Evolutionary conservation across 257 asterid species (phyloP).

Genomic region (Solanum chmielewskii): DNA sequence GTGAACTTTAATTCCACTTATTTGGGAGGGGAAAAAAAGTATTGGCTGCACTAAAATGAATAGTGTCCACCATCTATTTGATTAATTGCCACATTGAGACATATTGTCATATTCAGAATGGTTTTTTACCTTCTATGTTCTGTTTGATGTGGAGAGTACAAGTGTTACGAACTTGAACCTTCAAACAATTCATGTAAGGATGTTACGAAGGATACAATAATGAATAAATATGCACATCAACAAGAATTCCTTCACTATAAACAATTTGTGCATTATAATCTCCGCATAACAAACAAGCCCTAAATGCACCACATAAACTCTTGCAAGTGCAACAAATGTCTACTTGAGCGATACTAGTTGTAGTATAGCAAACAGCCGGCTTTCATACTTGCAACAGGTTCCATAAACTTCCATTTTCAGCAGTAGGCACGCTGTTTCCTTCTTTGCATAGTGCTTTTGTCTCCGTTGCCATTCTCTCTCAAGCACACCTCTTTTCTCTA

Average conservation of each 20-base stretch:
- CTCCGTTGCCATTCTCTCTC: background rate
- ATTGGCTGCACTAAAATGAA: background rate
- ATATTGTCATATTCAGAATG: background rate
- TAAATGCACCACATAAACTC: background rate
- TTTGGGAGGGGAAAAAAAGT: background rate
- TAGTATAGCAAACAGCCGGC: background rate
- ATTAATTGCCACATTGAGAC: background rate
- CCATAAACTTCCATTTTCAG: background rate
- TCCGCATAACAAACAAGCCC: background rate
- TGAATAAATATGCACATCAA: background rate
- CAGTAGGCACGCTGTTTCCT: background rate
- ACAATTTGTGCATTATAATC: background rate
- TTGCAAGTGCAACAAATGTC: background rate
- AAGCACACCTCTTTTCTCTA: background rate
- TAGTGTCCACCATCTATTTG: background rate
- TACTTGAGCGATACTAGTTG: background rate
- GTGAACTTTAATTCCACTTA: background rate
- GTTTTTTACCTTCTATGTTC: too few species aligned
- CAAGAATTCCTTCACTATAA: background rate
- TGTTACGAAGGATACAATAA: background rate
- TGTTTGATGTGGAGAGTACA: too few species aligned
- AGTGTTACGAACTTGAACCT: too few species aligned
- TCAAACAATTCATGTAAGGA: too few species aligned
- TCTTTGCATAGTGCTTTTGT: background rate
- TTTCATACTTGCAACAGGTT: background rate